phyloP scores from a whole-genome alignment of 176 grass and related monocot genomes.

The Eragrostis nindensis region DNA sequence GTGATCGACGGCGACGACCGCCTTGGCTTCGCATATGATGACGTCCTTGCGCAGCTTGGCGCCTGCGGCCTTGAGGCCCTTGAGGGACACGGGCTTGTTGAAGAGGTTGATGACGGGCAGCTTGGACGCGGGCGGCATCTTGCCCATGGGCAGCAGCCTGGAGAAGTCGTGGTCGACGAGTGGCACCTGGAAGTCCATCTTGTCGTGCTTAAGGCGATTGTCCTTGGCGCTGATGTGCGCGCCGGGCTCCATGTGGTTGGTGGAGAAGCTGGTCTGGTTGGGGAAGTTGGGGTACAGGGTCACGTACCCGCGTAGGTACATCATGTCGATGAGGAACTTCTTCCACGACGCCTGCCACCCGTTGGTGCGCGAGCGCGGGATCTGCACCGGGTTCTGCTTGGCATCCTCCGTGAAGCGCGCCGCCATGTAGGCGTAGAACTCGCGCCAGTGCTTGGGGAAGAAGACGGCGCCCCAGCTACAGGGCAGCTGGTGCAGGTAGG shows the following conservation, averaged over 20 bases:
- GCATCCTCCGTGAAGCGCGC: slow-evolving; percentile 86
- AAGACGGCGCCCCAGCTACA: slow-evolving; percentile 99
- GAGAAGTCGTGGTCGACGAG: slow-evolving; percentile 85
- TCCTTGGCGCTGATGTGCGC: slow-evolving; percentile 94
- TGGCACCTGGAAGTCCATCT: slow-evolving; percentile 80
- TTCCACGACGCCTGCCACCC: slow-evolving; percentile 99
- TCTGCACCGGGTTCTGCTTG: slow-evolving; percentile 88
- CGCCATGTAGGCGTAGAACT: slow-evolving; percentile 98
- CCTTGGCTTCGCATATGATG: slow-evolving; percentile 40
- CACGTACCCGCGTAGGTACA: slow-evolving; percentile 91
- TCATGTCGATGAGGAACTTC: slow-evolving; percentile 99
- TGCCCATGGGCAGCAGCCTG: slow-evolving; percentile 58
- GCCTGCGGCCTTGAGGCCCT: slow-evolving; percentile 86
- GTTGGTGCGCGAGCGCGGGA: slow-evolving; percentile 86
- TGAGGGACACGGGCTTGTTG: slow-evolving; percentile 88
- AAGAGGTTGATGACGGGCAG: slow-evolving; percentile 91
- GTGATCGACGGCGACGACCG: slow-evolving; percentile 63
- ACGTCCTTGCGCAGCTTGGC: slow-evolving; percentile 90
- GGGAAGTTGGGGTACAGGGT: slow-evolving; percentile 94
- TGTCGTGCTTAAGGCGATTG: slow-evolving; percentile 76
- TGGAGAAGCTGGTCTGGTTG: slow-evolving; percentile 91
- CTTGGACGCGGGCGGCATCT: slow-evolving; percentile 88
- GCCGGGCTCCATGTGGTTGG: slow-evolving; percentile 99
- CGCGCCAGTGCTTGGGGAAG: slow-evolving; percentile 99
- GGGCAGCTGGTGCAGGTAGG: slow-evolving; percentile 93